Base-by-base conservation (phyloP, 805 yeast species). In the Ogataea zsoltii region DNA sequence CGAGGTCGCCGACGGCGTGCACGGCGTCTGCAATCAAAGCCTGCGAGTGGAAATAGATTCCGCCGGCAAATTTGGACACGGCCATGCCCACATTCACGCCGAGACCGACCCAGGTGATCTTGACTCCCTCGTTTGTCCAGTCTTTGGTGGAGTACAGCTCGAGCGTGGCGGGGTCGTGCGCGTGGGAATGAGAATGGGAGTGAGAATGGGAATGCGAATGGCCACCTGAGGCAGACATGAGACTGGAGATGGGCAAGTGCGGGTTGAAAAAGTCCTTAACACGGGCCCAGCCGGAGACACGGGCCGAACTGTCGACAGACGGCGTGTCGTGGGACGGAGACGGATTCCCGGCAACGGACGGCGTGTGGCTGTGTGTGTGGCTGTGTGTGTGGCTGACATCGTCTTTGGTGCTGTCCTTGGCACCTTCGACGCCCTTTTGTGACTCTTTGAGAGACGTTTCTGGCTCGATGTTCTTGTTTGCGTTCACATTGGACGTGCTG, bases 11-110 rank as follows among this genome's bases (percentile, higher is more conserved):
- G 16, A 88, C 75, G 0, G 98, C 92, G 68, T 94, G 99, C 23
- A 90, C 83, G 1, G 97, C 91, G 66, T 94, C 99, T 1, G 99
- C 99, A 40, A 91, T 63, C 45, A 94, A 76, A 2, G 97, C 91
- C 63, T 91, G 97, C 0, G 99, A 94, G 65, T 94, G 96, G 76
- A 94, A 94, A 31, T 82, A 82, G 14, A 88, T 72, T 7, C 99
- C 99, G 25, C 98, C 98, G 17, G 82, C 66, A 21, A 90, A 91
- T 64, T 94, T 94, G 26, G 91, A 83, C 2, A 79, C 70, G 0
- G 96, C 97, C 84, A 94, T 83, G 12, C 86, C 82, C 11, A 88
- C 80, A 62, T 94, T 94, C 34, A 88, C 88, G 23, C 82, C 67
- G 33, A 92, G 74, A 0, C 99, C 99, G 41, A 92, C 72, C 88